Evolutionary conservation across 208 protist genomes (phyloP), one percentile per base, ranked within the genome.

Genomic region (Acanthamoeba triangularis): DNA sequence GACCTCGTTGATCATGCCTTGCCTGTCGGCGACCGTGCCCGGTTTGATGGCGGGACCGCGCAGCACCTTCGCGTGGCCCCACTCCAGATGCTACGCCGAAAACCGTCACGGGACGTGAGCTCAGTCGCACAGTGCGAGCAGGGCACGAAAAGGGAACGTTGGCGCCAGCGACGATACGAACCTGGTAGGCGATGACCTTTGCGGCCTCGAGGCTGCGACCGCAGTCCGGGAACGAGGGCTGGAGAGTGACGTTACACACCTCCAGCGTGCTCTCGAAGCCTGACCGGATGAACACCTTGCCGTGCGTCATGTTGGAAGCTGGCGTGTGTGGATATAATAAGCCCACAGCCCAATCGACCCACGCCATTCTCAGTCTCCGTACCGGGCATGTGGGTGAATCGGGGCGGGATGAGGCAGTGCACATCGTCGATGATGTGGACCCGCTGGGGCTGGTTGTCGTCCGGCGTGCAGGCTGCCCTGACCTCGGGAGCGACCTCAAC

Each of bases 1-100:
- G 74, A 41, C 18, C 41, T 82, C 74, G 74, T 82, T 49, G 74
- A 82, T 10, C 74, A 82, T 82, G 41, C 74, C 74, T 25, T 49
- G 74, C 74, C 44, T 44, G 25, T 7, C 74, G 14, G 74, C 74
- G 44, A 82, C 25, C 33, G 1, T 28, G 74, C 25, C 41, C 5
- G 74, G 20, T 41, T 2, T 7, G 14, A 82, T 41, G 33, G 54
- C 18, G 35, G 37, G 35, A 54, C 69, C 69, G 0, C 37, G 74
- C 18, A 82, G 33, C 74, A 82, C 10, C 74, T 82, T 52, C 41
- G 54, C 11, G 25, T 82, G 74, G 41, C 74, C 74, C 74, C 74
- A 82, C 44, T 44, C 30, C 16, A 52, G 20, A n/a, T 82, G 74
- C 74, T 82, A 47, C 18, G 10, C n/a, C 61, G 16, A 1, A 67